phyloP scores from a whole-genome alignment of 805 yeast genomes.

The Barnettozyma wickerhamii region DNA sequence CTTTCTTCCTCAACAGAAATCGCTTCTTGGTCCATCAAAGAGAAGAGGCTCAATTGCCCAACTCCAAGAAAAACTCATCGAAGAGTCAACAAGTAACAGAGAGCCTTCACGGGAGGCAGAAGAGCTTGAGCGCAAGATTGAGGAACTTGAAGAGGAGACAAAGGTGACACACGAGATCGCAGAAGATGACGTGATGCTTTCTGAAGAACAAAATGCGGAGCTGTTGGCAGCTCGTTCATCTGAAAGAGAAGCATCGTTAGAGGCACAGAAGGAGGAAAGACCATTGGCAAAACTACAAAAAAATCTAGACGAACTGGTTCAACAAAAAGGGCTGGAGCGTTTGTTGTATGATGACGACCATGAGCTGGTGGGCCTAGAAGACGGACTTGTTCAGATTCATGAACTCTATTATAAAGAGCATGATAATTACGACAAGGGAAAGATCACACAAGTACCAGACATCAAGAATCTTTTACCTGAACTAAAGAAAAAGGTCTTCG shows the following conservation, averaged over 20 bases:
- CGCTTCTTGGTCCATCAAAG: constrained; percentile 56
- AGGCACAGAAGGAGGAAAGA: constrained; percentile 75
- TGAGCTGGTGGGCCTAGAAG: constrained; percentile 62
- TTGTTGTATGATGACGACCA: constrained; percentile 75
- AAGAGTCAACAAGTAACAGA: constrained; percentile 13
- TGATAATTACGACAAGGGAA: constrained; percentile 15
- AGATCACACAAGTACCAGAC: constrained; percentile 49
- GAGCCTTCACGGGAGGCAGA: constrained; percentile 29
- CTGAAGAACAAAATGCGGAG: constrained; percentile 31
- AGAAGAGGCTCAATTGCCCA: constrained; percentile 53
- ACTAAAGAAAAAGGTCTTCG: constrained; percentile 66
- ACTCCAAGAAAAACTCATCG: constrained; percentile 42
- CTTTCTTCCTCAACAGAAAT: constrained; percentile 77
- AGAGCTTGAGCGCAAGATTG: constrained; percentile 24
- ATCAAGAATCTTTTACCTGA: constrained; percentile 66
- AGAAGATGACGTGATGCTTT: constrained; percentile 22
- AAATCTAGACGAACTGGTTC: constrained; percentile 44
- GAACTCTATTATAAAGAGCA: constrained; percentile 53
- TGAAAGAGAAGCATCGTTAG: constrained; percentile 65
- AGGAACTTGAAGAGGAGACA: constrained; percentile 29
- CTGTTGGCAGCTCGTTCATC: constrained; percentile 33
- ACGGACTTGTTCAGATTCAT: constrained; percentile 63
- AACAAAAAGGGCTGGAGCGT: constrained; percentile 24
- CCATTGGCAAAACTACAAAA: constrained; percentile 83
- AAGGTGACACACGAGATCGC: constrained; percentile 25